Base-by-base conservation (phyloP, 2,329 filamentous ascomycete genomes). In the Phialocephala subalpina region DNA sequence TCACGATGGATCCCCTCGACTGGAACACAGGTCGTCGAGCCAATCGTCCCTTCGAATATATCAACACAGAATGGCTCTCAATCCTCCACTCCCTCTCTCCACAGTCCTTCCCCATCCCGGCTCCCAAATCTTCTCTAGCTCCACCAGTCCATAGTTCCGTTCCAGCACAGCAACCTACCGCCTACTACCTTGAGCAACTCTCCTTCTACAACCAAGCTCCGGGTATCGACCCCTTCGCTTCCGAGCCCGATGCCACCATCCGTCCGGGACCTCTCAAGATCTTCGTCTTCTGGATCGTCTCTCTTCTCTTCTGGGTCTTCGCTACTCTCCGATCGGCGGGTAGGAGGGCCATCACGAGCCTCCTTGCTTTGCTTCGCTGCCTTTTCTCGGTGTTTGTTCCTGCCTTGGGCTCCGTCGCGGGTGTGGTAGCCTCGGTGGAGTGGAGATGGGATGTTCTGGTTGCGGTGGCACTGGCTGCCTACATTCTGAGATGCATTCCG, bases 131-230 rank as follows among this genome's bases (percentile, higher is more conserved):
- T 53, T 11, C 25, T 20, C 25, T 25, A 16, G 1, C 14, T 33
- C 49, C 22, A 6, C 18, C 18, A n/a, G 4, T 6, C 45, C 22
- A 9, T n/a, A n/a, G 11, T 22, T 27, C 45, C 45, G 45, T 49
- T 20, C 29, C 5, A n/a, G 8, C 7, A 16, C 62, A 25, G 20
- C 11, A 25, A 5, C 45, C 62, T 1, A 57, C 40, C 18, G 57
- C 62, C 1, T 64, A 64, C 57, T 60, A 55, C 18, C 35, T 60
- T 8, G 57, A 60, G 18, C 62, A 64, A 57, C 36, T 36, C 2
- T 9, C 57, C 2, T 64, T 64, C 57, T 64, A 64, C 29, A 20
- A 8, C 11, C 29, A 53, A 27, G 35, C 12, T 12, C 27, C 52
- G 5, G 47, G 57, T 12, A 38, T 57, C 11, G 57, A 60, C 14